Conservation (phyloP, 257 asterid genomes). For the Solanum chiquidenum region DNA sequence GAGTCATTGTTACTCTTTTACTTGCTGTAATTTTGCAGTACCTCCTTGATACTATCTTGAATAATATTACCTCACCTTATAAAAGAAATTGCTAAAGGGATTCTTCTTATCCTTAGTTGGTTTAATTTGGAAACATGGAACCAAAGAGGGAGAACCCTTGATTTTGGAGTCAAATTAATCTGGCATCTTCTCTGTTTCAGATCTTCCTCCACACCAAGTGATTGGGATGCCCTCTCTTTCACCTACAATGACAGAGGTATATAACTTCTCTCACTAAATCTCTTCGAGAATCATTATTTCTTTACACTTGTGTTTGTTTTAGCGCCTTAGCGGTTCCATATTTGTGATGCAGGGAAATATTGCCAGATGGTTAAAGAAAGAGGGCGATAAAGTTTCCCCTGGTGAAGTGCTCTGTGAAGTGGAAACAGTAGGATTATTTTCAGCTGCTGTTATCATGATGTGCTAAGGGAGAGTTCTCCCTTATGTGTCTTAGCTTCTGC, state of each 20-base stretch:
- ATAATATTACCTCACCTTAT: background rate
- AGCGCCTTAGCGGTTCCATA: background rate
- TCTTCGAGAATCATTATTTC: background rate
- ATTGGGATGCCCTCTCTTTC: conserved; percentile 99
- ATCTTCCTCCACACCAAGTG: conserved; percentile 92
- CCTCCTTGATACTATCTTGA: background rate
- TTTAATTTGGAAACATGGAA: background rate
- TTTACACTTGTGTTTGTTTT: background rate
- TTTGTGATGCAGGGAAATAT: conserved; percentile 69
- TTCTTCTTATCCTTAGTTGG: background rate
- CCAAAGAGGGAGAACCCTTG: conserved; percentile 2
- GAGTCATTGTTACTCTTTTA: background rate
- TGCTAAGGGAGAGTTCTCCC: conserved; percentile 6
- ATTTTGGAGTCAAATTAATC: background rate
- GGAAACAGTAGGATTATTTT: conserved; percentile 66
- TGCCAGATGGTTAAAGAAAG: conserved; percentile 98
- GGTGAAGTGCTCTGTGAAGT: conserved; percentile 99
- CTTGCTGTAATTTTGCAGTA: background rate
- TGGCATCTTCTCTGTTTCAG: conserved; percentile 30
- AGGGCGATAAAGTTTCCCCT: conserved; percentile 85
- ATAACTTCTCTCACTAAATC: background rate
- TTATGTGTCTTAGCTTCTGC: background rate
- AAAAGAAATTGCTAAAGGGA: background rate
- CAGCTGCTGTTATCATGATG: background rate
- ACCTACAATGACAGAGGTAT: conserved; percentile 98